Percentiles rank a stretch among this genome's conserved stretches.
phyloP scores from a whole-genome alignment of 345 rosid species.

The Turritis glabra region DNA sequence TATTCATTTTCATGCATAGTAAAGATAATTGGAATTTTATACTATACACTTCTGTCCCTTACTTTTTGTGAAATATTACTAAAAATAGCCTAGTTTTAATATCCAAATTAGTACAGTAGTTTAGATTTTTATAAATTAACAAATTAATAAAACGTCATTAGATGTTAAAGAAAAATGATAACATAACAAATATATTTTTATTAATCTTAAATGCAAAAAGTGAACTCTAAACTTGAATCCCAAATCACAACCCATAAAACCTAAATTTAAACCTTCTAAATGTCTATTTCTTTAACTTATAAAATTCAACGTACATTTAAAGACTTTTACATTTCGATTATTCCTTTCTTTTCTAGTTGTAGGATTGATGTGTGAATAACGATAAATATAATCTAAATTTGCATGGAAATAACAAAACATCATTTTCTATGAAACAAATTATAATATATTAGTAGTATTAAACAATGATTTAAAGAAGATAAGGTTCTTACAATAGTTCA shows the following conservation, averaged over 20 bases:
- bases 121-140: neutral
- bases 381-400: neutral
- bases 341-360: neutral
- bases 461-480: slow-evolving; percentile 16
- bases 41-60: neutral
- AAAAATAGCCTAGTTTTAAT: neutral
- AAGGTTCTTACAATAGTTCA: slow-evolving; percentile 56
- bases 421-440: neutral
- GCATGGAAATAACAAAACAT: slow-evolving; percentile 10
- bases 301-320: no score
- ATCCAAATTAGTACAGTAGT: neutral
- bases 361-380: neutral
- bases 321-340: neutral
- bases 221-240: neutral
- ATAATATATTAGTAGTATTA: neutral
- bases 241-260: neutral
- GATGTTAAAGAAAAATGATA: neutral
- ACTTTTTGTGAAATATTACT: neutral
- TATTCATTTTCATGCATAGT: neutral
- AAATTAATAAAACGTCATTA: no score
- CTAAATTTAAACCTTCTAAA: neutral
- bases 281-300: neutral
- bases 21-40: neutral
- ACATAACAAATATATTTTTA: neutral
- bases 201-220: neutral